Conservation (phyloP, 495 filamentous ascomycete species). For the Xylaria palmicola region DNA sequence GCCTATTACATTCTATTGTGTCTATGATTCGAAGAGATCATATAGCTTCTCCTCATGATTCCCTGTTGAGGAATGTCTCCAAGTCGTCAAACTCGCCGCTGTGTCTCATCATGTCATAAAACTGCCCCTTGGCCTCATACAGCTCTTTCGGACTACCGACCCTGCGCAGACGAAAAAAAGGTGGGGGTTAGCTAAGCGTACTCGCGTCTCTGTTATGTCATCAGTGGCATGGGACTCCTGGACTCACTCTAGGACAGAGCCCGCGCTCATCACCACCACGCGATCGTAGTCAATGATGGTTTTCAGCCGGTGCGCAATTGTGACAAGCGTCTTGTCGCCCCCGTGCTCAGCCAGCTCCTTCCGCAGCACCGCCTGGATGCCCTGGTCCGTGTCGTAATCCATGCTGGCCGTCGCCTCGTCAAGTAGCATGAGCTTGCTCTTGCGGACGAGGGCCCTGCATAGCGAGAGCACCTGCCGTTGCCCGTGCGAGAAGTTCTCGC, state of each 20-base stretch:
- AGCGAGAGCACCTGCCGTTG: slow-evolving; percentile 59
- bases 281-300: slow-evolving; percentile 52
- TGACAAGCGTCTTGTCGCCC: slow-evolving; percentile 49
- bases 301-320: slow-evolving; percentile 50
- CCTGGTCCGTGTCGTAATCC: slow-evolving; percentile 55
- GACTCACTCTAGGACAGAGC: slow-evolving; percentile 38
- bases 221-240: neutral
- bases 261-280: slow-evolving; percentile 50
- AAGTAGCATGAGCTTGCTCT: slow-evolving; percentile 52
- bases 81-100: slow-evolving; percentile 52
- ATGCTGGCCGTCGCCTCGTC: slow-evolving; percentile 61
- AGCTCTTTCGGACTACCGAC: slow-evolving; percentile 46
- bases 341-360: slow-evolving; percentile 37
- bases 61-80: slow-evolving; percentile 12
- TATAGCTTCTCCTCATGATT: slow-evolving; percentile 1
- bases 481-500: slow-evolving; percentile 58
- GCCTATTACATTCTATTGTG: too few species aligned
- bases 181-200: slow-evolving; percentile 19
- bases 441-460: slow-evolving; percentile 53
- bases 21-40: neutral
- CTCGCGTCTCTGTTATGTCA: neutral
- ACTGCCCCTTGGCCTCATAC: slow-evolving; percentile 41
- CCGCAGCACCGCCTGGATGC: slow-evolving; percentile 49
- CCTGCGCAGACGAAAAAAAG: slow-evolving; percentile 20
- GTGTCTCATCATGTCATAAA: slow-evolving; percentile 52